phyloP scores from a whole-genome alignment of 2,329 filamentous ascomycete genomes.

The Colletotrichum viniferum region DNA sequence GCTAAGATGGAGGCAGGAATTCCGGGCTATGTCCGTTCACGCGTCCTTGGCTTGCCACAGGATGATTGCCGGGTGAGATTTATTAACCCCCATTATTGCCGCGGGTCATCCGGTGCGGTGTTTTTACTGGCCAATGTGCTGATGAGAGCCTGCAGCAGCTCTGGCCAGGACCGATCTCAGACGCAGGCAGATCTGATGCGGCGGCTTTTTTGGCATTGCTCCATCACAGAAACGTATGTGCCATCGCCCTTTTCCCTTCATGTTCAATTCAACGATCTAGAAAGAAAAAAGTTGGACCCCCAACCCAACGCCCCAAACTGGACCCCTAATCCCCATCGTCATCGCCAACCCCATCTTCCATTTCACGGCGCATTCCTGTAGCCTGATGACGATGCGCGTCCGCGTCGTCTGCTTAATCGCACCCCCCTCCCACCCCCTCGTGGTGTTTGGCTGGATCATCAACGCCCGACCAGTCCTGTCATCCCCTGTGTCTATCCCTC shows the following conservation, averaged over 20 bases:
- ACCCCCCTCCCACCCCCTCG: background rate
- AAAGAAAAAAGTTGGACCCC: background rate
- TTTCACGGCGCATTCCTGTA: background rate
- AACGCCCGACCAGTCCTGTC: background rate
- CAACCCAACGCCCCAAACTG: background rate
- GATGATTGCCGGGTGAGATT: conserved; percentile 54
- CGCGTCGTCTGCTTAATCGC: background rate
- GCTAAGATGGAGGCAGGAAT: conserved; percentile 47
- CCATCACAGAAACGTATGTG: conserved; percentile 56
- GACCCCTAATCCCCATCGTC: background rate
- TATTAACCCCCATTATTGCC: background rate
- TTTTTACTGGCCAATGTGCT: background rate
- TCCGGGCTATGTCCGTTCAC: conserved; percentile 61
- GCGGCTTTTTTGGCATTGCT: conserved; percentile 62
- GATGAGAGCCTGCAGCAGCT: conserved; percentile 32
- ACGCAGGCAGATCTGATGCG: conserved; percentile 56
- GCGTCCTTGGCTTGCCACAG: conserved; percentile 63
- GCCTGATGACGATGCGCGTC: background rate
- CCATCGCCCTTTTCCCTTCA: background rate
- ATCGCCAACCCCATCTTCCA: background rate
- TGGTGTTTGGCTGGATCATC: background rate
- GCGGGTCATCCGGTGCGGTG: background rate
- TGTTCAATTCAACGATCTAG: background rate
- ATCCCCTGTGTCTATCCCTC: background rate
- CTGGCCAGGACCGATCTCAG: conserved; percentile 49